Evolutionary conservation across 2,329 filamentous ascomycete species (phyloP), one percentile per base, ranked within the genome.

Genomic region (Alternaria novae-zelandiae): DNA sequence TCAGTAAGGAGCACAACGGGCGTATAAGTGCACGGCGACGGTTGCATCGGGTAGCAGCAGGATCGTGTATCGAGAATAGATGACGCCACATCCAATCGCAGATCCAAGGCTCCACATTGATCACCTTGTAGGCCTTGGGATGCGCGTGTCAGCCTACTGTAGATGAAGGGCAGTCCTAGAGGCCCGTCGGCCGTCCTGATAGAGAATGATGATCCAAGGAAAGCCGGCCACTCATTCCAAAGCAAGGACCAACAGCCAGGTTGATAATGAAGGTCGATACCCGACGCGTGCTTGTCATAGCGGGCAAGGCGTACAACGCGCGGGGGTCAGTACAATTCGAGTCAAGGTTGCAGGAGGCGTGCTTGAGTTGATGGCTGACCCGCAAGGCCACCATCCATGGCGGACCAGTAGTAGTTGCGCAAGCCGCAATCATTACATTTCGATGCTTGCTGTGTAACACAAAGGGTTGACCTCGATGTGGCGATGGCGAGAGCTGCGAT

Each of bases 401-500:
- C 74, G 44, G 62, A 54, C 57, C 51, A 55, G 49, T 62, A 32
- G 50, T 54, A 47, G 56, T 57, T 61, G 65, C 69, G 69, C 60
- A 68, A 72, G 66, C 70, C 74, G 71, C 67, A 46, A 36, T 63
- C 62, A 73, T 70, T 68, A 73, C 75, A 64, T 64, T 69, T 75
- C 55, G 59, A 78, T 74, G 73, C 66, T 72, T 73, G 66, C 59
- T 70, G 75, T 78, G 78, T 74, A 75, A 79, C 75, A 60, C 66
- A 32, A 54, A 62, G 49, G 68, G 62, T 64, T 61, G 60, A 63
- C 49, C 66, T 65, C 54, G 57, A 67, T 67, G 68, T 65, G 72
- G 71, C 63, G 68, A 66, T 64, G 63, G 57, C 65, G 63, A 71
- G 46, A 61, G 62, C 70, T 72, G 68, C 63, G 65, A 73, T 72